phyloP scores from a whole-genome alignment of 495 filamentous ascomycete species.

The Aspergillus diversus region DNA sequence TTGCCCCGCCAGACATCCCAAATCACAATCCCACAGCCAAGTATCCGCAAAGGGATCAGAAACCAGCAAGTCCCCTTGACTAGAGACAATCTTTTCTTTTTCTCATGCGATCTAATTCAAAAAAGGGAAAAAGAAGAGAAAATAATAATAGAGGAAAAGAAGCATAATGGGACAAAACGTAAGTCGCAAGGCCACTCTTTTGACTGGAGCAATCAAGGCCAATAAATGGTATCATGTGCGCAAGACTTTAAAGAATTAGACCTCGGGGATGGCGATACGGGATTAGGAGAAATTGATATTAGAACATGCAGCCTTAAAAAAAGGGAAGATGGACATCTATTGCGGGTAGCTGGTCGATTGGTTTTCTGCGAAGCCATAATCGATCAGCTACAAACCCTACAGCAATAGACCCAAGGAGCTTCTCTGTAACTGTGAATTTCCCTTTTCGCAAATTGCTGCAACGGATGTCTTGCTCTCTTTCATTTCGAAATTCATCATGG shows the following conservation, averaged over 20 bases:
- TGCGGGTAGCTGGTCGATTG: slow-evolving; percentile 50
- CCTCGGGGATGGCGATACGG: slow-evolving; percentile 39
- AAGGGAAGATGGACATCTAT: slow-evolving; percentile 37
- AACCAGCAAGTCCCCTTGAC: slow-evolving; percentile 20
- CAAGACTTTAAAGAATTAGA: slow-evolving; percentile 40
- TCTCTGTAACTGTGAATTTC: slow-evolving; percentile 16
- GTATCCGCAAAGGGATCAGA: slow-evolving; percentile 24
- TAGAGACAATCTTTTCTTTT: slow-evolving; percentile 24
- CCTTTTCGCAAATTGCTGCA: slow-evolving; percentile 9
- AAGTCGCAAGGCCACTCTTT: slow-evolving; percentile 44
- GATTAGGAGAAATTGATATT: slow-evolving; percentile 47
- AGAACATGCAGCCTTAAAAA: slow-evolving; percentile 37
- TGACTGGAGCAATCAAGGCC: slow-evolving; percentile 40
- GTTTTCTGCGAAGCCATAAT: slow-evolving; percentile 43
- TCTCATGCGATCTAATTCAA: slow-evolving; percentile 42
- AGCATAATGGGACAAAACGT: slow-evolving; percentile 33
- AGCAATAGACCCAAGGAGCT: slow-evolving; percentile 31
- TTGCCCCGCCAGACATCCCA: slow-evolving; percentile 29
- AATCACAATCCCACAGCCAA: slow-evolving; percentile 25
- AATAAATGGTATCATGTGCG: slow-evolving; percentile 50
- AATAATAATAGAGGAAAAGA: slow-evolving; percentile 19
- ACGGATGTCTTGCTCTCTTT: slow-evolving; percentile 26
- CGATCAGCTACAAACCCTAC: slow-evolving; percentile 34
- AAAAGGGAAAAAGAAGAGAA: slow-evolving; percentile 2
- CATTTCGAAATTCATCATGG: slow-evolving; percentile 20